Evolutionary conservation across 768 basidiomycete species (phyloP).

Genomic region (Boletus pseudopeckii): DNA sequence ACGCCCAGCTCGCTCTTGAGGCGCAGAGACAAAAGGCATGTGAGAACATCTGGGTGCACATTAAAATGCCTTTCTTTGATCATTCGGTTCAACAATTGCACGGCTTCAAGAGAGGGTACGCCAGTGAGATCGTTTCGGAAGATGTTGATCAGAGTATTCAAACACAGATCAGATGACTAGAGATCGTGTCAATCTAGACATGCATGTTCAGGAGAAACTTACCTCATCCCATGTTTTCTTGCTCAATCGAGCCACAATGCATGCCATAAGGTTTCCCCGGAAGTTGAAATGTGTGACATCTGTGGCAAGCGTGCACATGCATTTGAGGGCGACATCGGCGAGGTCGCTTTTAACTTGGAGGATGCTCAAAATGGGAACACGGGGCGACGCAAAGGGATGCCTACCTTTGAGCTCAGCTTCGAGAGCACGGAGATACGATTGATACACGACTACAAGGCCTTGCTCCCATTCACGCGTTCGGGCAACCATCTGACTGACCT

Average conservation of each 20-base stretch:
- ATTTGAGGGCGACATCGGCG: slow-evolving; percentile 67
- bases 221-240: slow-evolving; percentile 89
- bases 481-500: slow-evolving; percentile 90
- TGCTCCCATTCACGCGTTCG: slow-evolving; percentile 94
- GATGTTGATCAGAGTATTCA: slow-evolving; percentile 75
- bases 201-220: slow-evolving; percentile 25
- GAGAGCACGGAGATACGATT: slow-evolving; percentile 79
- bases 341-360: slow-evolving; percentile 60
- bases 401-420: slow-evolving; percentile 83
- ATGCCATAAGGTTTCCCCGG: slow-evolving; percentile 85
- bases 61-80: slow-evolving; percentile 90
- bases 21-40: slow-evolving; percentile 80
- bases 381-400: slow-evolving; percentile 16
- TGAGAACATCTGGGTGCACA: slow-evolving; percentile 84
- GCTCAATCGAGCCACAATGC: slow-evolving; percentile 78
- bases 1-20: slow-evolving; percentile 83
- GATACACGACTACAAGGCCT: slow-evolving; percentile 84
- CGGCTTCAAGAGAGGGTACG: slow-evolving; percentile 77
- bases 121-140: slow-evolving; percentile 84
- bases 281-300: slow-evolving; percentile 97
- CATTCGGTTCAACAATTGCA: slow-evolving; percentile 92
- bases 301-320: slow-evolving; percentile 81
- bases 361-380: slow-evolving; percentile 18
- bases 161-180: slow-evolving; percentile 83
- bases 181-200: slow-evolving; percentile 8